Conservation (phyloP, 768 basidiomycete genomes). For the Tulasnella sp. region DNA sequence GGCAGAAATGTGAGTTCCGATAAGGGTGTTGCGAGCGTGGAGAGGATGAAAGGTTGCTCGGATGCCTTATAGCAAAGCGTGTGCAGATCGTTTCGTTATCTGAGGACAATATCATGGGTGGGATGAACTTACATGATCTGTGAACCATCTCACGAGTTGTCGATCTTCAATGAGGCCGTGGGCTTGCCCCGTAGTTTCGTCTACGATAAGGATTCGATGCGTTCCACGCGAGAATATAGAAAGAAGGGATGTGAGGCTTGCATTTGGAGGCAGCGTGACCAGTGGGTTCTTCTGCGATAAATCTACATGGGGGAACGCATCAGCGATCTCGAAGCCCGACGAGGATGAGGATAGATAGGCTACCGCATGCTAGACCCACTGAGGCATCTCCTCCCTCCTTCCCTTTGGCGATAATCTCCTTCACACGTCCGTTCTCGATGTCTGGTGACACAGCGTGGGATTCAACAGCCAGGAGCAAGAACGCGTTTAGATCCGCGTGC, state of each 20-base stretch:
- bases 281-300: conserved; percentile 79
- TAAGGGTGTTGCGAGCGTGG: conserved; percentile 4
- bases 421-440: conserved; percentile 49
- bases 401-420: conserved; percentile 64
- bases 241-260: conserved; percentile 52
- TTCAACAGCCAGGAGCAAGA: conserved; percentile 71
- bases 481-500: conserved; percentile 85
- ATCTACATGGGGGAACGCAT: conserved; percentile 34
- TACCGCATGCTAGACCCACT: conserved; percentile 68
- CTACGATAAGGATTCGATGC: conserved; percentile 54
- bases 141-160: conserved; percentile 19
- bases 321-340: conserved; percentile 4
- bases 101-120: background rate
- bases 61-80: background rate
- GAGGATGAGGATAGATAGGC: conserved; percentile 24
- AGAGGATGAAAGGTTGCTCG: background rate
- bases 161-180: conserved; percentile 64
- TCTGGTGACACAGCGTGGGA: conserved; percentile 55
- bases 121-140: conserved; percentile 15
- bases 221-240: conserved; percentile 57
- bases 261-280: conserved; percentile 49
- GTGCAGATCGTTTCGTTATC: background rate
- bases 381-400: conserved; percentile 56
- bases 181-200: conserved; percentile 28
- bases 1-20: conserved; percentile 5